Evolutionary conservation across 768 basidiomycete genomes (phyloP).

Genomic region (Leccinum rimulosum): DNA sequence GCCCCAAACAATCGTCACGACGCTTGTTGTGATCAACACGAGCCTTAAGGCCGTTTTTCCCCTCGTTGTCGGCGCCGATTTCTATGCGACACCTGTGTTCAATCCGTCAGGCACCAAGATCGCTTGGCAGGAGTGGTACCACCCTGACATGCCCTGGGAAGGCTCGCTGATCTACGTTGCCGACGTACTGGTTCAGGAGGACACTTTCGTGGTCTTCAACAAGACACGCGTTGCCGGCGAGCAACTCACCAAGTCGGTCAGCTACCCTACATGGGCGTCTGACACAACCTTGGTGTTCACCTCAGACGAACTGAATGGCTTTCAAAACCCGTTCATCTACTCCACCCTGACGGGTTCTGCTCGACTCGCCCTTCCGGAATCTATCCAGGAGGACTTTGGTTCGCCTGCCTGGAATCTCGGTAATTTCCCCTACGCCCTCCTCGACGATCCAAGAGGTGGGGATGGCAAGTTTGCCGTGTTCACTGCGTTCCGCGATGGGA

Average conservation of each 20-base stretch:
- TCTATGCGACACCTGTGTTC: constrained; percentile 63
- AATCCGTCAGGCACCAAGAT: constrained; percentile 57
- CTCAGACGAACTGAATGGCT: constrained; percentile 58
- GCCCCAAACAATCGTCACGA: constrained; percentile 41
- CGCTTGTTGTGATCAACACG: constrained; percentile 56
- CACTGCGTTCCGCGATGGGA: constrained; percentile 33
- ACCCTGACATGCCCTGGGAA: constrained; percentile 75
- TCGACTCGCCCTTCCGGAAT: constrained; percentile 33
- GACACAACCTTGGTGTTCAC: constrained; percentile 60
- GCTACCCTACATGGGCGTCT: constrained; percentile 59
- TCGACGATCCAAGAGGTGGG: constrained; percentile 32
- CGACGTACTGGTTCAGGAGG: constrained; percentile 34
- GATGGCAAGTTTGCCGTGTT: constrained; percentile 29
- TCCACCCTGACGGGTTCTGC: constrained; percentile 31
- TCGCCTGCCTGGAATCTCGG: constrained; percentile 54
- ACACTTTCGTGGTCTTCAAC: constrained; percentile 36
- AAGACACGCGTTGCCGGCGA: constrained; percentile 53
- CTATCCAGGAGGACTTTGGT: constrained; percentile 56
- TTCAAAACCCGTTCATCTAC: constrained; percentile 64
- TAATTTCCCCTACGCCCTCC: constrained; percentile 43
- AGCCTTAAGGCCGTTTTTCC: constrained; percentile 40
- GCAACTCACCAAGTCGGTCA: constrained; percentile 45
- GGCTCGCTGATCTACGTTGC: constrained; percentile 55
- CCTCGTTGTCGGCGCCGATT: constrained; percentile 61
- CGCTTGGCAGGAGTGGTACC: constrained; percentile 69